Evolutionary conservation across 2,329 filamentous ascomycete species (phyloP).

Genomic region (Ilyonectria destructans): DNA sequence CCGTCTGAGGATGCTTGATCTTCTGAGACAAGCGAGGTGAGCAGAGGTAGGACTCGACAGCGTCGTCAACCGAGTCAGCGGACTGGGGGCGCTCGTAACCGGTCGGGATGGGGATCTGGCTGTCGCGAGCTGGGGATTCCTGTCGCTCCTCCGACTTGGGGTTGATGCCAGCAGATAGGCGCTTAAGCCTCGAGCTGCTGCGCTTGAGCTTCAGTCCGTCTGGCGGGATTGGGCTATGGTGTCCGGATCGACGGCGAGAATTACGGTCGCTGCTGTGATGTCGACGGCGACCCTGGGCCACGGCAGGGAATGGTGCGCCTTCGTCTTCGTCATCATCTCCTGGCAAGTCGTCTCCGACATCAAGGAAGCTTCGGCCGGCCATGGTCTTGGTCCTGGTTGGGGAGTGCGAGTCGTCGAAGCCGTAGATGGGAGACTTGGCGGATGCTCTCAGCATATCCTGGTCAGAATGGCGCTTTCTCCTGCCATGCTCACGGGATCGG

Average conservation of each 20-base stretch:
- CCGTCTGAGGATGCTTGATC: constrained; percentile 88
- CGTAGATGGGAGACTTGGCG: constrained; percentile 41
- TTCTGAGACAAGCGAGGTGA: constrained; percentile 90
- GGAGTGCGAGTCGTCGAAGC: constrained; percentile 42
- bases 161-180: constrained; percentile 67
- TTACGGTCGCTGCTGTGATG: constrained; percentile 64
- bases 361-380: constrained; percentile 43
- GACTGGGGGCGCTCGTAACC: constrained; percentile 83
- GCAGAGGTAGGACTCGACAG: constrained; percentile 87
- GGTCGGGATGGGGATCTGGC: constrained; percentile 56
- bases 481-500: constrained; percentile 38
- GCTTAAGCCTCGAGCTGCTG: constrained; percentile 72
- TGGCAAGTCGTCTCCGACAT: constrained; percentile 52
- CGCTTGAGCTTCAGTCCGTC: constrained; percentile 67
- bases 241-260: constrained; percentile 64
- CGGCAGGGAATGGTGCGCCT: constrained; percentile 79
- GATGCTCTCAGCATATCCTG: constrained; percentile 22
- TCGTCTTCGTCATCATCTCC: constrained; percentile 66
- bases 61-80: constrained; percentile 89
- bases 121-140: constrained; percentile 48
- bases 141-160: constrained; percentile 59
- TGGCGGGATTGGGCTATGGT: constrained; percentile 64
- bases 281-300: constrained; percentile 73
- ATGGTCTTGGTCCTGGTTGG: constrained; percentile 40
- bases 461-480: constrained; percentile 37